Percentiles rank a stretch among this genome's conserved stretches.
These are phyloP conservation scores for Theobroma grandiflorum DNA, from an alignment of 441 rosid genomes.

Conservation along the genomic window DNA sequence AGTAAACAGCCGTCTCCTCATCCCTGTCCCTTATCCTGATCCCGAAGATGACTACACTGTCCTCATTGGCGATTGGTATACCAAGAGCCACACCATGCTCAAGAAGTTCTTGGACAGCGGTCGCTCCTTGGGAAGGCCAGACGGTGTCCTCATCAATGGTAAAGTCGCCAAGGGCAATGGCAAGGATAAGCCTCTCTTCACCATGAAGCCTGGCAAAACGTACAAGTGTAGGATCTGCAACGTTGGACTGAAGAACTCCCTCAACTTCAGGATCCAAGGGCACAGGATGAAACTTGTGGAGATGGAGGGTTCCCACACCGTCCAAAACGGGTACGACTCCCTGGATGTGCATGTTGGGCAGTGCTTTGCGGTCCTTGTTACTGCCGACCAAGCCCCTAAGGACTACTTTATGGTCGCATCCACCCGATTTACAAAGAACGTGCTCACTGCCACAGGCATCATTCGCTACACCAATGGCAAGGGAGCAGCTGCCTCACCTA, in stretches of 20 bases:
- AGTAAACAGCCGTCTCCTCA: constrained; percentile 68
- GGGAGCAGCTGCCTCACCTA: constrained; percentile 48
- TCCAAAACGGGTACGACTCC: constrained; percentile 57
- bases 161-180: constrained; percentile 51
- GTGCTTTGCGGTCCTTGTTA: constrained; percentile 58
- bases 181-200: constrained; percentile 61
- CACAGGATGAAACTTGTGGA: constrained; percentile 68
- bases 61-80: constrained; percentile 69
- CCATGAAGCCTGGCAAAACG: constrained; percentile 69
- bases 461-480: constrained; percentile 64
- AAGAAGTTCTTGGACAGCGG: constrained; percentile 59
- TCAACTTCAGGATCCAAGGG: constrained; percentile 65
- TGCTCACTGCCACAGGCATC: constrained; percentile 47
- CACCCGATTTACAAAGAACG: constrained; percentile 57
- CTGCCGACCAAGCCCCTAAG: constrained; percentile 62
- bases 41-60: constrained; percentile 79
- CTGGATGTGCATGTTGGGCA: constrained; percentile 72
- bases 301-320: constrained; percentile 70
- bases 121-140: constrained; percentile 58
- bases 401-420: constrained; percentile 81
- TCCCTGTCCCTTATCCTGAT: constrained; percentile 72
- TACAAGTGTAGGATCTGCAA: constrained; percentile 67
- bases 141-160: constrained; percentile 73
- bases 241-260: constrained; percentile 53
- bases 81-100: constrained; percentile 53